phyloP scores from a whole-genome alignment of 768 basidiomycete species.

The Sporobolomyces roseus region DNA sequence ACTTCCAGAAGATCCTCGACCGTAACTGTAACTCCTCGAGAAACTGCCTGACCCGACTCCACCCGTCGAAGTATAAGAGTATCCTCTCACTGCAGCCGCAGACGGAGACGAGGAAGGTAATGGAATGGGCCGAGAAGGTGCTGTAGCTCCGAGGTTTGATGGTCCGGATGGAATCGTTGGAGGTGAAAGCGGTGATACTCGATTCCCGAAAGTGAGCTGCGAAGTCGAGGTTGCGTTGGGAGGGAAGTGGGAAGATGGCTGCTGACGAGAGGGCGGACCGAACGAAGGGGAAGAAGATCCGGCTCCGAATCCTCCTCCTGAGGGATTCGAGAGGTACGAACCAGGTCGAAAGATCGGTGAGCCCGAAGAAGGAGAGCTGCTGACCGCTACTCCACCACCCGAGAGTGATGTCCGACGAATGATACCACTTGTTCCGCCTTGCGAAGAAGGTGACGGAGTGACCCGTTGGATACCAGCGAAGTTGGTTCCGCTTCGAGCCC shows the following conservation, averaged over 20 bases:
- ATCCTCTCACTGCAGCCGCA: background rate
- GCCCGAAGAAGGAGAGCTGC: background rate
- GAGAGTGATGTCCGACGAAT: background rate
- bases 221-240: background rate
- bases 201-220: constrained; percentile 12
- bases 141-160: constrained; percentile 22
- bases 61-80: background rate
- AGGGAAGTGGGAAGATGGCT: background rate
- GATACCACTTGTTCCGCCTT: constrained; percentile 1
- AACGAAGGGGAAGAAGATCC: constrained; percentile 2
- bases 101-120: background rate
- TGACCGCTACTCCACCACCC: constrained; percentile 10
- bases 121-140: constrained; percentile 8
- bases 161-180: constrained; percentile 18
- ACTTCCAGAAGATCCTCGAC: constrained; percentile 10
- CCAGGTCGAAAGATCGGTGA: constrained; percentile 35
- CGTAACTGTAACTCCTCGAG: constrained; percentile 12
- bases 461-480: constrained; percentile 19
- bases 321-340: constrained; percentile 23
- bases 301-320: background rate
- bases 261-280: constrained; percentile 15
- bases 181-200: background rate
- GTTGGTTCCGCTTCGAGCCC: constrained; percentile 14
- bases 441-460: background rate
- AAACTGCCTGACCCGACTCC: constrained; percentile 1